Conservation (phyloP, 192 early-diverging fungal species). For the Coemansia sp. region DNA sequence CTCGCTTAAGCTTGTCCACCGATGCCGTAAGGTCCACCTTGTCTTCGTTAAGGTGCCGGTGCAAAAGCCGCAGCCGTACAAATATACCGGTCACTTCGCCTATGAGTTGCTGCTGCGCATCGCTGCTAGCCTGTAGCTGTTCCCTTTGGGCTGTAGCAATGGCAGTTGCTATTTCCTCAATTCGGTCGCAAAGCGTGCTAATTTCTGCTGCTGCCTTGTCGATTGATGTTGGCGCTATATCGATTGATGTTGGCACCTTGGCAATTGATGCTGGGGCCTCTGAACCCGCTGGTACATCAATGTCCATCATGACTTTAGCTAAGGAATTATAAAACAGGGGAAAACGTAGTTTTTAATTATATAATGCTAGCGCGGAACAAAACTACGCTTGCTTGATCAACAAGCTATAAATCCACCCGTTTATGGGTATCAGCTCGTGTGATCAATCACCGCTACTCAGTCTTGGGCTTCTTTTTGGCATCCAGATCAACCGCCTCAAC, state of each 20-base stretch:
- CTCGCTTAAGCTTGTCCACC: constrained; percentile 33
- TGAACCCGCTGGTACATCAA: constrained; percentile 2
- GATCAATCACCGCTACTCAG: background rate
- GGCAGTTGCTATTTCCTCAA: constrained; percentile 21
- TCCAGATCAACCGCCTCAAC: constrained; percentile 14
- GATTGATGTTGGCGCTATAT: constrained; percentile 1
- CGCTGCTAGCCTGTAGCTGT: constrained; percentile 5
- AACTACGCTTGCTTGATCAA: background rate
- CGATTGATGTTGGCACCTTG: too few relatives aligned
- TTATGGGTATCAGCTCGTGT: background rate
- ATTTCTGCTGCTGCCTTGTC: constrained; percentile 19
- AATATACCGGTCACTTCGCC: constrained; percentile 30
- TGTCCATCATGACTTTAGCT: constrained; percentile 8
- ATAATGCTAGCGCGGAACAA: background rate
- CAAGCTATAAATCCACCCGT: background rate
- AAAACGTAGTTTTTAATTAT: background rate
- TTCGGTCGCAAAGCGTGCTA: constrained; percentile 26
- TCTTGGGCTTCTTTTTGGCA: constrained; percentile 33
- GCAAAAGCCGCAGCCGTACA: constrained; percentile 32
- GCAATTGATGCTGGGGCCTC: too few relatives aligned
- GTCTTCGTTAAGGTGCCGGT: constrained; percentile 42
- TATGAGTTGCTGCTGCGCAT: constrained; percentile 17
- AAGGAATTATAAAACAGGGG: background rate
- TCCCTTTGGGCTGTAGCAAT: constrained; percentile 7
- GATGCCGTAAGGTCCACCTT: constrained; percentile 17